Evolutionary conservation across 176 grass and related monocot genomes (phyloP).

Genomic region (Areca catechu): DNA sequence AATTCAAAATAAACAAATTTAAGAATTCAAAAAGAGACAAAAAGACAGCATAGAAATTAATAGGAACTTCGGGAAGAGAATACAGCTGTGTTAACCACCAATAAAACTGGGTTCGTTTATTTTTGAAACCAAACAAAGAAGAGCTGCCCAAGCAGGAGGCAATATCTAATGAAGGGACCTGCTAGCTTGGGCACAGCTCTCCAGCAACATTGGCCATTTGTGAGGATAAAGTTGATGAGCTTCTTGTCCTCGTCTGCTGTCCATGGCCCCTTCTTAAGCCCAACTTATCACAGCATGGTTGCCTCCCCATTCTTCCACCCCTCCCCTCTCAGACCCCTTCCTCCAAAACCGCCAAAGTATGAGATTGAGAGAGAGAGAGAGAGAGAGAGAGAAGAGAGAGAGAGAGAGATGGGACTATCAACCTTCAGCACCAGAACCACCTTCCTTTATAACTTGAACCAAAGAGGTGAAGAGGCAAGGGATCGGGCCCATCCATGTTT

Average conservation of each 20-base stretch:
- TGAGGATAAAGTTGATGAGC: constrained; percentile 14
- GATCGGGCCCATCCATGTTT: background rate
- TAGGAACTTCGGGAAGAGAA: no score
- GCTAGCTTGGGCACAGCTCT: constrained; percentile 6
- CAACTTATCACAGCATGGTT: constrained; percentile 7
- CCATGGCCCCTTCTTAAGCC: constrained; percentile 10
- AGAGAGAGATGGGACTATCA: no score
- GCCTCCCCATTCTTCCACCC: constrained; percentile 5
- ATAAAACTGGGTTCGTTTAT: background rate
- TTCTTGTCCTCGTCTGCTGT: constrained; percentile 3
- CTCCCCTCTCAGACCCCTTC: background rate
- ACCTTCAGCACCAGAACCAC: background rate
- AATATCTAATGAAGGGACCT: background rate
- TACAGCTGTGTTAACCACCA: no score
- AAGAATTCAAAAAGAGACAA: no score
- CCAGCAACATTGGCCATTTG: constrained; percentile 3
- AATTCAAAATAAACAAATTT: no score
- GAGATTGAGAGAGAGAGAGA: background rate
- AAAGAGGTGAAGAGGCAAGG: no score
- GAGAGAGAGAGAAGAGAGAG: no score
- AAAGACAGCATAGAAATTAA: no score
- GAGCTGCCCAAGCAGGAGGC: background rate
- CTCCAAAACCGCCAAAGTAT: background rate
- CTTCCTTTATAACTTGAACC: background rate
- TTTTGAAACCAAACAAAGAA: background rate